Percentiles rank a stretch among this genome's conserved stretches.
Evolutionary conservation across 2,329 filamentous ascomycete species (phyloP).

Genomic region (Cladosporium velox): DNA sequence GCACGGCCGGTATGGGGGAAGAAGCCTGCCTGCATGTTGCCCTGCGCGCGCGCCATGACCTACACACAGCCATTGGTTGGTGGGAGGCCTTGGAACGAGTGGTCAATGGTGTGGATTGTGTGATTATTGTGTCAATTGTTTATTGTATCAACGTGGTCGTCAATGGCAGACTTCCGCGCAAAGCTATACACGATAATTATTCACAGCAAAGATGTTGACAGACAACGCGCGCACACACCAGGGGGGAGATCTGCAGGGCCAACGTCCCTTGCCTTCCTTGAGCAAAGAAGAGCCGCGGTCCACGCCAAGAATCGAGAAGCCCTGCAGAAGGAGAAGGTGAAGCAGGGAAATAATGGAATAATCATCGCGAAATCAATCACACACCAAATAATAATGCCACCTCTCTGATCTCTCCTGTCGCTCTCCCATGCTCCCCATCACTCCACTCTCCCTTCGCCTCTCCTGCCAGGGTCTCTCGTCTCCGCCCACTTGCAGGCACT

Average conservation of each 20-base stretch:
- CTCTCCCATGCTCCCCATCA: not conserved
- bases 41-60: constrained; percentile 6
- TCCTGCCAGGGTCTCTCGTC: not conserved
- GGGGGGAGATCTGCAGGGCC: constrained; percentile 15
- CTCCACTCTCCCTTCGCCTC: not conserved
- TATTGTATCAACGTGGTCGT: not conserved
- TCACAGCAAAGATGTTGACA: constrained; percentile 9
- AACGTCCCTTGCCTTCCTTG: constrained; percentile 11
- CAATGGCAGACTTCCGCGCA: not conserved
- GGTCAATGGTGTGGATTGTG: not conserved
- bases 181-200: not conserved
- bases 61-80: constrained; percentile 11
- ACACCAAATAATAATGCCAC: not conserved
- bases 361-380: not conserved
- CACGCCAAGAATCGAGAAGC: not conserved
- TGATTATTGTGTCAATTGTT: not conserved
- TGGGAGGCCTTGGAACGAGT: not conserved
- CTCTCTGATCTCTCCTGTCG: not conserved
- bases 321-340: not conserved
- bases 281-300: not conserved
- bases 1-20: constrained; percentile 18
- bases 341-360: not conserved
- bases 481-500: not conserved
- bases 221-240: constrained; percentile 12
- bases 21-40: constrained; percentile 1